These are phyloP conservation scores for Fusarium sp. DNA, from an alignment of 2,329 filamentous ascomycete species.

Conservation along the genomic window DNA sequence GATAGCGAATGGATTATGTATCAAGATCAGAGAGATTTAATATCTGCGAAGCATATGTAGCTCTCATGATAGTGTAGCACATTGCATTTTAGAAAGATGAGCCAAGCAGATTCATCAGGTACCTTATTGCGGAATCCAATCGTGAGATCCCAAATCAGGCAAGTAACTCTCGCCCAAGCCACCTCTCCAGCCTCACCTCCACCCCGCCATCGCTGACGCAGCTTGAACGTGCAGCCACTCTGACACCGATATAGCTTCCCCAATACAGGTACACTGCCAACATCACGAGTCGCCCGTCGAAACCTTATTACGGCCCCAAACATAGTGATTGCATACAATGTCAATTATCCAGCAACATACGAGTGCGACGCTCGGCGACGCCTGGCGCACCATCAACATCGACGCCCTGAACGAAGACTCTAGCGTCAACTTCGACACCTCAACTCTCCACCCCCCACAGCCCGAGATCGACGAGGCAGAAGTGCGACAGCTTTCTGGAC, in stretches of 20 bases:
- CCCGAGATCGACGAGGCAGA: conserved; percentile 82
- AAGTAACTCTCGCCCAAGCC: conserved; percentile 24
- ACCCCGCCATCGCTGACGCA: conserved; percentile 54
- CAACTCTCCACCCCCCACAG: conserved; percentile 82
- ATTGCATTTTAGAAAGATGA: background rate
- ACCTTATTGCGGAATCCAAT: background rate
- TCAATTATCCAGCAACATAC: conserved; percentile 77
- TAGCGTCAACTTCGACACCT: conserved; percentile 89
- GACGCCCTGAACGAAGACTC: conserved; percentile 92
- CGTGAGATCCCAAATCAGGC: background rate
- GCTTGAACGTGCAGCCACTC: conserved; percentile 38
- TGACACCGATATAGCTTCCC: conserved; percentile 36
- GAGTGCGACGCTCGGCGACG: conserved; percentile 70
- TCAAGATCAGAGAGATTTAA: background rate
- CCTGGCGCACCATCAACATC: conserved; percentile 92
- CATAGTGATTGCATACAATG: conserved; percentile 57
- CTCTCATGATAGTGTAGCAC: conserved; percentile 1
- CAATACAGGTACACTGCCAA: conserved; percentile 2
- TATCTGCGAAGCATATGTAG: background rate
- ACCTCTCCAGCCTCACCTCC: conserved; percentile 47
- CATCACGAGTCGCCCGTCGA: conserved; percentile 13
- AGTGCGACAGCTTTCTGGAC: conserved; percentile 80
- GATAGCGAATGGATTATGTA: background rate
- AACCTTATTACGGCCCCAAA: background rate
- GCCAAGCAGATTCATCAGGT: background rate